These are phyloP conservation scores for Talaromyces albobiverticillius DNA, from an alignment of 2,329 filamentous ascomycete species.

Conservation along the genomic window DNA sequence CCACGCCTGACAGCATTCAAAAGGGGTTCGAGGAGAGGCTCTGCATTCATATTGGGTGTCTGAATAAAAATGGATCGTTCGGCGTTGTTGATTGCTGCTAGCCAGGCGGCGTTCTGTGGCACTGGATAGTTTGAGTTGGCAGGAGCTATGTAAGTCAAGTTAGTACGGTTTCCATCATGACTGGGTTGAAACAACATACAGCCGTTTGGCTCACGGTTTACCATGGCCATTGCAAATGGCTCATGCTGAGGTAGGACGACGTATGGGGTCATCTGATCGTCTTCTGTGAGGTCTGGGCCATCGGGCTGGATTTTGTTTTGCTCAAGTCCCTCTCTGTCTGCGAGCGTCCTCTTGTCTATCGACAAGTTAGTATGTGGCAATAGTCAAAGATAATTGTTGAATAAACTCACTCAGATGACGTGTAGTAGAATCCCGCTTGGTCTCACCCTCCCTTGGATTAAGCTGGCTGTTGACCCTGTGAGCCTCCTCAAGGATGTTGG, in stretches of 20 bases:
- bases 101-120: slow-evolving; percentile 73
- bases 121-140: slow-evolving; percentile 60
- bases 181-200: slow-evolving; percentile 21
- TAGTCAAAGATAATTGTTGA: not conserved
- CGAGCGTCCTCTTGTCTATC: slow-evolving; percentile 12
- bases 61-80: slow-evolving; percentile 69
- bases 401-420: slow-evolving; percentile 56
- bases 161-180: not conserved
- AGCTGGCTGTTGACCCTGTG: slow-evolving; percentile 59
- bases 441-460: slow-evolving; percentile 50
- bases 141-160: slow-evolving; percentile 35
- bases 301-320: slow-evolving; percentile 53
- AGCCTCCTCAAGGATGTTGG: slow-evolving; percentile 59
- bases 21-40: slow-evolving; percentile 63
- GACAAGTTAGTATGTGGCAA: not conserved
- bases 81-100: slow-evolving; percentile 67
- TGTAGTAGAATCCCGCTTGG: slow-evolving; percentile 57
- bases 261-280: slow-evolving; percentile 65
- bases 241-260: slow-evolving; percentile 53
- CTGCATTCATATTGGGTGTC: slow-evolving; percentile 72
- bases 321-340: not conserved
- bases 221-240: slow-evolving; percentile 68
- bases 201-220: slow-evolving; percentile 67
- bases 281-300: slow-evolving; percentile 53
- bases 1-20: slow-evolving; percentile 64